These are phyloP conservation scores for Pythium diclinum DNA, from an alignment of 352 stramenopile species.

Conservation along the genomic window DNA sequence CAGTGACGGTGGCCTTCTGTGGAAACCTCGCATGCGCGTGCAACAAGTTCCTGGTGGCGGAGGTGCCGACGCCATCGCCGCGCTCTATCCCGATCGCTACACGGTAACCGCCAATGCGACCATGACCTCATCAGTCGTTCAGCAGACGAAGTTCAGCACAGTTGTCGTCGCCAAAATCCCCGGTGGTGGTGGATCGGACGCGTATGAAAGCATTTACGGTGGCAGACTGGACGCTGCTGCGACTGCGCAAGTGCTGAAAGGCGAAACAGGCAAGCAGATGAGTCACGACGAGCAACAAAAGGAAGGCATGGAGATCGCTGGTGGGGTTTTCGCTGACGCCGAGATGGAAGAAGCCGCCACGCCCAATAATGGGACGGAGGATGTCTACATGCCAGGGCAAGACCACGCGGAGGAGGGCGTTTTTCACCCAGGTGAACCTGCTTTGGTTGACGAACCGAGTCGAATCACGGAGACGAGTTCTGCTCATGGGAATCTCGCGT, in stretches of 20 bases:
- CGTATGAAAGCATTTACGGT: conserved; percentile 22
- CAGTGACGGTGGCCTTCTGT: conserved; percentile 16
- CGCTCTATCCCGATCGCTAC: not conserved
- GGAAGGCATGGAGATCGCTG: not conserved
- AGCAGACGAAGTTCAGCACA: not conserved
- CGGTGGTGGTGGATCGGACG: conserved; percentile 21
- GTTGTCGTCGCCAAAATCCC: conserved; percentile 3
- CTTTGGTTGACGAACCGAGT: not conserved
- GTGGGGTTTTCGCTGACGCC: not conserved
- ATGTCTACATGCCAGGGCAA: not conserved
- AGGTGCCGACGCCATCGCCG: conserved; percentile 6
- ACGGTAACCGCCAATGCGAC: not conserved
- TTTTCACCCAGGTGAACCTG: too few relatives aligned
- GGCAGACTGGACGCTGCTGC: not conserved
- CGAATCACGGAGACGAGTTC: not conserved
- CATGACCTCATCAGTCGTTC: not conserved
- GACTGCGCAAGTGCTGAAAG: not conserved
- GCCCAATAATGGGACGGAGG: not conserved
- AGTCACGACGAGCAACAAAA: not conserved
- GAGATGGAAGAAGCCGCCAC: not conserved
- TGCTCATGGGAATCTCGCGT: not conserved
- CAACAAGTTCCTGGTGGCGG: conserved; percentile 22
- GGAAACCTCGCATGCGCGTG: conserved; percentile 19
- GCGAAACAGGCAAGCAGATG: not conserved
- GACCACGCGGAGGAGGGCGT: not conserved